Conservation (phyloP, 73 alveolate species). For the Diophrys appendiculata region DNA sequence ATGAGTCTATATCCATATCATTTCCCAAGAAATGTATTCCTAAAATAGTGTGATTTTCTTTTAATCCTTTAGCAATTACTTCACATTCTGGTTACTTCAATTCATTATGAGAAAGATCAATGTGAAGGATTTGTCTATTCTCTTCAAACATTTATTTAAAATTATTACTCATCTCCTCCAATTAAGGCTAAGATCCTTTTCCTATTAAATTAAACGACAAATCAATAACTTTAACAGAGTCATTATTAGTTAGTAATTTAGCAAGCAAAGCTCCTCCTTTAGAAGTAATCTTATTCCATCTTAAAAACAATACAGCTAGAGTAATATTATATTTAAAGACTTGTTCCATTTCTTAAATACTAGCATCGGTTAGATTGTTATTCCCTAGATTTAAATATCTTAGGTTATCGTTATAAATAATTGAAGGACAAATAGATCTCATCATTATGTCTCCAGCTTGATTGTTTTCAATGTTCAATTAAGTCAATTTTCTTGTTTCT, state of each 20-base stretch:
- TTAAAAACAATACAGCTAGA: neutral
- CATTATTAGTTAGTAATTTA: neutral
- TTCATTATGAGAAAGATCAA: constrained; percentile 55
- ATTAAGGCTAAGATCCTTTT: too few species aligned
- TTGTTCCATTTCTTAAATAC: neutral
- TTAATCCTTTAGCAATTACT: constrained; percentile 77
- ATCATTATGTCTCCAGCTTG: constrained; percentile 12
- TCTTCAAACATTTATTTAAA: constrained; percentile 41
- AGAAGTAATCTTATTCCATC: constrained; percentile 22
- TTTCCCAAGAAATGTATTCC: constrained; percentile 92
- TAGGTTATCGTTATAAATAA: neutral
- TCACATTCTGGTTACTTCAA: constrained; percentile 32
- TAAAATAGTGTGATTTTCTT: constrained; percentile 79
- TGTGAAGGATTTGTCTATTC: constrained; percentile 43
- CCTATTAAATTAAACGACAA: constrained; percentile 28
- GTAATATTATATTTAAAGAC: neutral
- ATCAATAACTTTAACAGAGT: constrained; percentile 11
- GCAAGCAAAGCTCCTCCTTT: constrained; percentile 10
- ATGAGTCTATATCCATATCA: constrained; percentile 51
- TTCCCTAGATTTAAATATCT: constrained; percentile 1
- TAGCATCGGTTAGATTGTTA: neutral
- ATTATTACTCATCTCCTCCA: too few species aligned
- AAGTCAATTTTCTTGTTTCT: neutral
- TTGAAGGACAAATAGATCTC: neutral
- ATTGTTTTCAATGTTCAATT: constrained; percentile 16